Conservation (phyloP, 2,329 filamentous ascomycete genomes). For the Aspergillus carbonarius region DNA sequence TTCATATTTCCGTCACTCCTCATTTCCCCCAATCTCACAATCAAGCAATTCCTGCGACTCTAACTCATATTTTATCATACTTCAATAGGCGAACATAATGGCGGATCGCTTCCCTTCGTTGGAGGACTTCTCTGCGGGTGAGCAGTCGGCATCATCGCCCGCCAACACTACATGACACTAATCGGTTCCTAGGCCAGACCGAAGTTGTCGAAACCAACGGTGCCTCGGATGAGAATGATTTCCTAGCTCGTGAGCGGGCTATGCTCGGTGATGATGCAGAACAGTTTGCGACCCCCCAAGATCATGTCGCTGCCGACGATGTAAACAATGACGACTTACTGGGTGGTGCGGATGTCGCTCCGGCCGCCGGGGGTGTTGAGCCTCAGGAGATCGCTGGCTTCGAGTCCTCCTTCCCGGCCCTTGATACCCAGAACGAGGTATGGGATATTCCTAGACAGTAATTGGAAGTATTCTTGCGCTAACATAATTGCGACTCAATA, state of each 20-base stretch:
- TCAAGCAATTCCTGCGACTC: constrained; percentile 4
- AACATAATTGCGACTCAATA: constrained; percentile 34
- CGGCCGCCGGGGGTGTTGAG: constrained; percentile 17
- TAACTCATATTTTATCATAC: background rate
- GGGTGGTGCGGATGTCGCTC: constrained; percentile 53
- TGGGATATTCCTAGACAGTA: constrained; percentile 15
- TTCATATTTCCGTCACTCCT: constrained; percentile 12
- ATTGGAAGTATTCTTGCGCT: constrained; percentile 9
- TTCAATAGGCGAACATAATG: constrained; percentile 49
- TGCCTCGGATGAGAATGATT: constrained; percentile 69
- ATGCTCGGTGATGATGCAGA: constrained; percentile 88
- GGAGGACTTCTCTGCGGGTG: constrained; percentile 70
- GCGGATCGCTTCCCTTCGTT: constrained; percentile 76
- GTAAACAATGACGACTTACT: constrained; percentile 69
- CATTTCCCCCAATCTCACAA: constrained; percentile 9
- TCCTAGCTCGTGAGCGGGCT: constrained; percentile 88
- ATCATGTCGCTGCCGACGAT: constrained; percentile 59
- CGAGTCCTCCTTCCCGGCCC: constrained; percentile 86
- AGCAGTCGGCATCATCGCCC: constrained; percentile 29
- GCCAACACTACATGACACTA: constrained; percentile 24
- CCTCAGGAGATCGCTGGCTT: constrained; percentile 60
- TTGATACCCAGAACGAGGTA: constrained; percentile 73
- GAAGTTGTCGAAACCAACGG: constrained; percentile 32
- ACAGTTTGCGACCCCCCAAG: constrained; percentile 77
- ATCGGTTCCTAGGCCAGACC: constrained; percentile 35